Conservation (phyloP, 768 basidiomycete species). For the Lactarius akahatsu region DNA sequence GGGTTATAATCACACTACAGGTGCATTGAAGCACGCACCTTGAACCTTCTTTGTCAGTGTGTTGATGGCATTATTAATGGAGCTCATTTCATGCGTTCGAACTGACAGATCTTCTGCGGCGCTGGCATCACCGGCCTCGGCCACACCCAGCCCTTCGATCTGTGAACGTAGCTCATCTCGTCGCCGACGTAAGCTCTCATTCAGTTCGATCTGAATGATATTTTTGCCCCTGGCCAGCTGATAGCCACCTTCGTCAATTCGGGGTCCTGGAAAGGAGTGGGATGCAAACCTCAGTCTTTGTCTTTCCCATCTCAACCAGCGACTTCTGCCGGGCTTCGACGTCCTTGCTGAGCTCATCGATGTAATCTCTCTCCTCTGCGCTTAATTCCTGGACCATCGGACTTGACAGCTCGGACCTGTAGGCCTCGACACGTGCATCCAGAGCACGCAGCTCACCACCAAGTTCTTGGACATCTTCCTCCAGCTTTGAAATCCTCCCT, state of each 20-base stretch:
- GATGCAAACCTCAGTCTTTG: constrained; percentile 63
- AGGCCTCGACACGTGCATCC: constrained; percentile 60
- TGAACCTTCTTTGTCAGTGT: constrained; percentile 61
- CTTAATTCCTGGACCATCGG: constrained; percentile 76
- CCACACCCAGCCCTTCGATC: constrained; percentile 72
- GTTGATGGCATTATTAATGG: constrained; percentile 65
- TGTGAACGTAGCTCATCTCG: constrained; percentile 75
- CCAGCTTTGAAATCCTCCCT: constrained; percentile 59
- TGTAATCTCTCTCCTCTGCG: constrained; percentile 62
- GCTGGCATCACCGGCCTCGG: constrained; percentile 52
- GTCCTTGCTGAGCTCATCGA: constrained; percentile 69
- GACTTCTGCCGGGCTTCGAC: constrained; percentile 72
- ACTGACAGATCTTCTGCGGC: constrained; percentile 68
- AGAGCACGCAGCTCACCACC: constrained; percentile 68
- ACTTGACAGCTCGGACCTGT: constrained; percentile 65
- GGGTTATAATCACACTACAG: neutral
- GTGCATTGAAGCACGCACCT: constrained; percentile 39
- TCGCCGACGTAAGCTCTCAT: constrained; percentile 79
- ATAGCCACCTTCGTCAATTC: constrained; percentile 10
- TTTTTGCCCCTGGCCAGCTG: constrained; percentile 77
- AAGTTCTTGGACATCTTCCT: constrained; percentile 67
- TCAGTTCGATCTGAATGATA: constrained; percentile 87
- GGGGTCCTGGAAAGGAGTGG: neutral
- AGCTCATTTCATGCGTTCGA: constrained; percentile 64
- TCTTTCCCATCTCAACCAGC: constrained; percentile 64